Evolutionary conservation across 2,329 filamentous ascomycete species (phyloP).

Genomic region (Fusarium penzigii): DNA sequence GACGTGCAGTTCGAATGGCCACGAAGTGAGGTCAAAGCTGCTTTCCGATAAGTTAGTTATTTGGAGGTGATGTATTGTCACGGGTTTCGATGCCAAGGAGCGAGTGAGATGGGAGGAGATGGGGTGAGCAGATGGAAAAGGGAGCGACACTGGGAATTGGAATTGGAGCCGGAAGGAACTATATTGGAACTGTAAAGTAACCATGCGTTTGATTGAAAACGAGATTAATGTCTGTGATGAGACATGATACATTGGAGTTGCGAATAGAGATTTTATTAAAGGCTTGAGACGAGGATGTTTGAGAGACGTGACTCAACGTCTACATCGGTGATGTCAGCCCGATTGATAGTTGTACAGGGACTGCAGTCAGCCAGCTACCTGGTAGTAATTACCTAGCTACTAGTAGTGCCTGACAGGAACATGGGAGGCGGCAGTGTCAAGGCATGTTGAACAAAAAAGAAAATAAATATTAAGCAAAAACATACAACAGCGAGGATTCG

Average conservation of each 20-base stretch:
- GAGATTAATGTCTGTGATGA: neutral
- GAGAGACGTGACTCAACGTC: neutral
- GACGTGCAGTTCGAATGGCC: constrained; percentile 68
- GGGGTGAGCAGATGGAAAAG: no score
- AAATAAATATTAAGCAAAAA: neutral
- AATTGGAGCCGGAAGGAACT: no score
- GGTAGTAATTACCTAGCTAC: no score
- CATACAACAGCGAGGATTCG: neutral
- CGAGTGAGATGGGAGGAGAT: constrained; percentile 14
- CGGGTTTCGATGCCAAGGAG: constrained; percentile 11
- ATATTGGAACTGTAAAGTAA: neutral
- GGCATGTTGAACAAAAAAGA: neutral
- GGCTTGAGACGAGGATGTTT: neutral
- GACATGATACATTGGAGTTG: neutral
- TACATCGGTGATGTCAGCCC: no score
- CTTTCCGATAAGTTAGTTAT: constrained; percentile 44
- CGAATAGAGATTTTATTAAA: neutral
- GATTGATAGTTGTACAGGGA: no score
- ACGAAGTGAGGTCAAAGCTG: constrained; percentile 61
- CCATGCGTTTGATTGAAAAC: neutral
- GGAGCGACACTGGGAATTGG: no score
- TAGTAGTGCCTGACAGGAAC: no score
- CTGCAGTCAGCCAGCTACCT: no score
- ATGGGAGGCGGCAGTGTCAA: no score
- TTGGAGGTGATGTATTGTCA: neutral